phyloP scores from a whole-genome alignment of 73 alveolate species.

The Paramecium sexaurelia region DNA sequence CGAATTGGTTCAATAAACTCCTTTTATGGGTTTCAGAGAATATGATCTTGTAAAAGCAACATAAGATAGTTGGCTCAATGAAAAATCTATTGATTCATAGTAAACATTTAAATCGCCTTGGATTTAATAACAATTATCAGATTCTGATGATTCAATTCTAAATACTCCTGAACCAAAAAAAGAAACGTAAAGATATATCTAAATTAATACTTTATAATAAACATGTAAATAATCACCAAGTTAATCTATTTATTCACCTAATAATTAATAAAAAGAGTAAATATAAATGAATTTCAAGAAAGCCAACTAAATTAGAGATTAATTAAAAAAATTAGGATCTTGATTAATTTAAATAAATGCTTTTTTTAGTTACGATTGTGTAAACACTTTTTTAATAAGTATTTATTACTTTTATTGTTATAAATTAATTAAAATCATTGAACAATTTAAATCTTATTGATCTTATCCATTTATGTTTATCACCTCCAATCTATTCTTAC shows the following conservation, averaged over 20 bases:
- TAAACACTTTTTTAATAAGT: no score
- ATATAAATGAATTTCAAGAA: background rate
- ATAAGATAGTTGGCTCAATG: constrained; percentile 15
- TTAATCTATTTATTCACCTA: background rate
- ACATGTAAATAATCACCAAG: background rate
- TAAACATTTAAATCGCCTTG: background rate
- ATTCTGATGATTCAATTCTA: background rate
- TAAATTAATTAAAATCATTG: background rate
- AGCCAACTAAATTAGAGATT: constrained; percentile 15
- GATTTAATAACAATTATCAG: background rate
- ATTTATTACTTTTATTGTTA: background rate
- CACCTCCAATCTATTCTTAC: background rate
- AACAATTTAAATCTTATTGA: background rate
- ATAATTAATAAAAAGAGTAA: background rate
- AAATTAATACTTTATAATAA: background rate
- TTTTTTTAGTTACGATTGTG: no score
- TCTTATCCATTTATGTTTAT: constrained; percentile 18
- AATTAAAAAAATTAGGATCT: constrained; percentile 30
- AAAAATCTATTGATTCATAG: background rate
- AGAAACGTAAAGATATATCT: background rate
- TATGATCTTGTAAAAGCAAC: background rate
- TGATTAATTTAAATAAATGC: background rate
- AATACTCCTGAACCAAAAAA: background rate
- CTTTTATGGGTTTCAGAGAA: constrained; percentile 18
- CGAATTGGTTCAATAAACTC: background rate